phyloP scores from a whole-genome alignment of 2,329 filamentous ascomycete genomes.

The Pestalotiopsis sp. region DNA sequence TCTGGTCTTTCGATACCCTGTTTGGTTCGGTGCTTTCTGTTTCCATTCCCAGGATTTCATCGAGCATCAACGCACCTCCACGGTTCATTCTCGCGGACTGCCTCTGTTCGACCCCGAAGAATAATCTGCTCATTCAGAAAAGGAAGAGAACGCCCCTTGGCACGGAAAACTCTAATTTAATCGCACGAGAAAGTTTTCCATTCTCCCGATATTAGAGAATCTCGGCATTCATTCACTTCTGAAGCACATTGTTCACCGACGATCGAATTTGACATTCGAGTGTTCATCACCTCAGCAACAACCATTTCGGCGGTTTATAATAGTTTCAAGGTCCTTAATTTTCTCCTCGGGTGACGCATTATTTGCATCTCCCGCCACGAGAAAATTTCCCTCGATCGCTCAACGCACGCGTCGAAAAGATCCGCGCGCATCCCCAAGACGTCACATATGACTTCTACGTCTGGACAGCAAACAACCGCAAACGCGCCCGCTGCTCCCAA shows the following conservation, averaged over 20 bases:
- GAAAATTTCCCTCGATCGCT: conserved; percentile 8
- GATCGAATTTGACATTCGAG: conserved; percentile 20
- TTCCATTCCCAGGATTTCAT: conserved; percentile 5
- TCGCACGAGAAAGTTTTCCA: conserved; percentile 5
- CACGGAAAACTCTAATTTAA: conserved; percentile 11
- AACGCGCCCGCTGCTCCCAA: conserved; percentile 59
- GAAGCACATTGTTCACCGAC: background rate
- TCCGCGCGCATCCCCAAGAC: conserved; percentile 14
- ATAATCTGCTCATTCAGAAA: background rate
- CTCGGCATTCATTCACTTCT: conserved; percentile 12
- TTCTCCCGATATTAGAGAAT: background rate
- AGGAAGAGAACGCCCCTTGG: background rate
- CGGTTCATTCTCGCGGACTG: background rate
- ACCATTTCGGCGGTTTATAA: conserved; percentile 6
- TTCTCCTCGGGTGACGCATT: conserved; percentile 5
- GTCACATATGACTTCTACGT: conserved; percentile 64
- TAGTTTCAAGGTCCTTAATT: background rate
- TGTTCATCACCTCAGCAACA: conserved; percentile 3
- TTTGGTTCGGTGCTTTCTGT: conserved; percentile 6
- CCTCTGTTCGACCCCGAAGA: background rate
- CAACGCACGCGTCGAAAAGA: conserved; percentile 18
- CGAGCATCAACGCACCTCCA: conserved; percentile 4
- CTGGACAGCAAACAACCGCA: conserved; percentile 53
- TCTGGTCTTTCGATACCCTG: conserved; percentile 5
- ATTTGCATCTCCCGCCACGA: background rate